These are phyloP conservation scores for Ustilago sp. DNA, from an alignment of 1,284 basidiomycete genomes.

Conservation along the genomic window DNA sequence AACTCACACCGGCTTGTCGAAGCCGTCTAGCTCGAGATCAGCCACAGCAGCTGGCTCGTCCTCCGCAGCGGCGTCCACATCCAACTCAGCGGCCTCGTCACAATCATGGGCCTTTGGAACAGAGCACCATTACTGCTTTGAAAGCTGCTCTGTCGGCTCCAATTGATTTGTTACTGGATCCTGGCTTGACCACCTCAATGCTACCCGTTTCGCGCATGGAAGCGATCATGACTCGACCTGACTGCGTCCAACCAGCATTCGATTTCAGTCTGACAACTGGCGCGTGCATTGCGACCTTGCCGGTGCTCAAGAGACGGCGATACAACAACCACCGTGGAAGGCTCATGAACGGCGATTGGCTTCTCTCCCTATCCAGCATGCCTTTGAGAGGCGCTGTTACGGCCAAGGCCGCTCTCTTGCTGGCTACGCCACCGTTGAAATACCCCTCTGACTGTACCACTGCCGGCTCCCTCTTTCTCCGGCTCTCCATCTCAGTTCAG, in stretches of 20 bases:
- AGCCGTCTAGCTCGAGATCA: no score
- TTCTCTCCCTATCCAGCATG: slow-evolving; percentile 15
- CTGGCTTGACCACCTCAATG: slow-evolving; percentile 38
- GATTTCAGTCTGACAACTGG: not conserved
- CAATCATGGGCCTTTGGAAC: slow-evolving; percentile 8
- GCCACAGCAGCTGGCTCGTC: no score
- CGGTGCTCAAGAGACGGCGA: slow-evolving; percentile 8
- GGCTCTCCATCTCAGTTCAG: slow-evolving; percentile 21
- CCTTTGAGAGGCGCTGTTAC: slow-evolving; percentile 3
- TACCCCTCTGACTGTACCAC: slow-evolving; percentile 21
- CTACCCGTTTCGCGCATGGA: slow-evolving; percentile 27
- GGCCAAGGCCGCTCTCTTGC: slow-evolving; percentile 4
- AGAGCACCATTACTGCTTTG: slow-evolving; percentile 20
- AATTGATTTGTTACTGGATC: slow-evolving; percentile 31
- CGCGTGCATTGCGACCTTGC: slow-evolving; percentile 16
- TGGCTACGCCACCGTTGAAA: slow-evolving; percentile 12
- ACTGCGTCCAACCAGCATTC: not conserved
- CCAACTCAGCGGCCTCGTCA: no score
- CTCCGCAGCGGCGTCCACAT: no score
- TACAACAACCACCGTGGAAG: not conserved
- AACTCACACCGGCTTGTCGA: slow-evolving; percentile 6
- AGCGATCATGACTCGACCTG: slow-evolving; percentile 32
- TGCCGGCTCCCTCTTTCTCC: slow-evolving; percentile 36
- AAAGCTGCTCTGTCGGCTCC: slow-evolving; percentile 3
- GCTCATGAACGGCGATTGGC: slow-evolving; percentile 43